Evolutionary conservation across 805 yeast species (phyloP), one percentile per base, ranked within the genome.

Genomic region (Kluyveromyces siamensis): DNA sequence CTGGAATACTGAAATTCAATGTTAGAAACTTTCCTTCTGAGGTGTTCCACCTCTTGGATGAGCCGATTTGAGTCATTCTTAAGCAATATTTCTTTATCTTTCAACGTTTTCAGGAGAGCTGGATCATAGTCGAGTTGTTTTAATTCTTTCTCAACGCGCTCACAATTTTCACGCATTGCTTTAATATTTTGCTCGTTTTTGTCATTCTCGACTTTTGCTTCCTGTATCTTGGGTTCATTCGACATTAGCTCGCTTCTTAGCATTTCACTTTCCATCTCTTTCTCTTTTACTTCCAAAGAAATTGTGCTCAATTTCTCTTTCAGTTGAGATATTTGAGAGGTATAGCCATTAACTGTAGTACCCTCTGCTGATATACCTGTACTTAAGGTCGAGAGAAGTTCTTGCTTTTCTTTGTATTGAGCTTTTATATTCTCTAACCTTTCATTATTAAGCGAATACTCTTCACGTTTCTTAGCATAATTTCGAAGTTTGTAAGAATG

Each of bases 321-420:
- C 8, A 79, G 80, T 43, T 78, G 80, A 49, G 78, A 77, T 40
- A 89, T 66, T 57, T 88, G 96, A 2, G 82, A 75, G 52, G 74
- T 69, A 64, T 87, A 90, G 8, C 96, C 96, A 35, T 85, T 82
- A 57, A 82, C 84, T 0, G 82, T 70, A 36, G 71, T 73, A 48
- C 95, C 96, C 50, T 79, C 81, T 0, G 95, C 79, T 0, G 96
- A 85, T n/a, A 90, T 81, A 57, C 97, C 96, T 0, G 96, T 87
- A 0, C 89, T 81, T 39, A 90, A 71, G 0, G 95, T 83, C 0
- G 93, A 84, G 9, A 87, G 67, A 10, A 90, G 72, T 52, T 90
- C 96, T 57, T 87, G 91, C 55, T 85, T 87, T 50, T 72, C 74
- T 35, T 72, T 69, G 43, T 76, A 72, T 13, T 72, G 72, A 6